Evolutionary conservation across 2,329 filamentous ascomycete species (phyloP), one percentile per base, ranked within the genome.

Genomic region (Colletotrichum horii): DNA sequence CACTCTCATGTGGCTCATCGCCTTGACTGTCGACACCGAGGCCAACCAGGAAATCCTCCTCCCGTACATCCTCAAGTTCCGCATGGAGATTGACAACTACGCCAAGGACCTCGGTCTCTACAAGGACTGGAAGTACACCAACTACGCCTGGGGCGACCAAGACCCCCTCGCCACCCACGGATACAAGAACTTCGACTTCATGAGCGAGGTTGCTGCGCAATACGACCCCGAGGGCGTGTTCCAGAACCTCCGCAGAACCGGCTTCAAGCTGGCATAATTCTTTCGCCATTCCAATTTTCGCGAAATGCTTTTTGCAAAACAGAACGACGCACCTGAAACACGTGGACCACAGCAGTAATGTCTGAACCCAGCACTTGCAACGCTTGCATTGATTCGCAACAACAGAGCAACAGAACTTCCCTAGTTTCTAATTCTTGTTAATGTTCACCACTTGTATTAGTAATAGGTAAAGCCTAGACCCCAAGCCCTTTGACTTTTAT

Each of bases 131-230:
- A 80, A 84, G 36, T 88, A 85, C 75, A 80, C 88, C 55, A 88
- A 89, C 79, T 88, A 89, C 66, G 85, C 85, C 3, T 80, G 82
- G 34, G 76, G 78, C 4, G 80, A 81, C 58, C 85, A 89, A 79
- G 78, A 85, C 26, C 84, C 86, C 1, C 79, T 87, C 19, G 66
- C 77, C 8, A 76, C 81, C 8, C 88, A 87, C 67, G 86, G 86
- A 0, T 55, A 79, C 11, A 80, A 82, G 30, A 85, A 83, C 55
- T 68, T 86, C 19, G 79, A 79, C 8, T 79, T 80, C 48, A 69
- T 86, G 55, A 80, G 78, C 70, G 75, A 70, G 19, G 77, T 81
- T 12, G 80, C 82, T 5, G 71, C 77, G 22, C 81, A 82, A 71
- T 86, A 85, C 56, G 84, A 86, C 70, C 81, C 82, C 3, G 62